Base-by-base conservation (phyloP, 2,329 filamentous ascomycete genomes). In the Colletotrichum brevisporum region DNA sequence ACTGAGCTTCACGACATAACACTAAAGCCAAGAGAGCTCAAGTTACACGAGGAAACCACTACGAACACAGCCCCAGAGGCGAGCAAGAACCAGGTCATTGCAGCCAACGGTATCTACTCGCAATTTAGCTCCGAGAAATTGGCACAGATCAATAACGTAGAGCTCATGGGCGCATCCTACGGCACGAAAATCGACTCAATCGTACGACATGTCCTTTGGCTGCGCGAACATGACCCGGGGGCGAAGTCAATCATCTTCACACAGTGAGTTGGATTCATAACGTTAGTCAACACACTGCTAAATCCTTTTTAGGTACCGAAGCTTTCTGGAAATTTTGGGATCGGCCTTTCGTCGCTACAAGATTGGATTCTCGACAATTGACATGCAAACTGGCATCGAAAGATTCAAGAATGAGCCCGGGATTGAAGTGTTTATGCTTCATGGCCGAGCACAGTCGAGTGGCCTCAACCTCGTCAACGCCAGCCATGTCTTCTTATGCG, bases 161-260 rank as follows among this genome's bases (percentile, higher is more conserved):
- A 96, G 57, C 84, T 98, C 1, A 82, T 89, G 12, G 88, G 88
- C 0, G 87, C 87, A 2, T 94, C 92, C 0, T 98, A 93, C 75
- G 94, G 94, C 2, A 97, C 93, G 0, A 99, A 98, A 79, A 91
- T 98, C 18, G 94, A 98, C 77, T 97, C 90, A 0, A 81, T 95
- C 3, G 86, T 91, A 31, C 88, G 94, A 2, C 96, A 98, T 78
- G 81, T 98, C 2, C 80, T 97, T 16, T 98, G 94, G 93, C 85
- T 98, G 21, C 90, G 95, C 2, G 85, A 92, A 73, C 89, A 93
- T 55, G 94, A 98, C 73, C 93, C 94, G 0, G 94, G 94, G 0
- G 90, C 94, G 10, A 98, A 98, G 77, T 93, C 93, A 0, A 92
- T 99, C 77, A 87, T 98, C n/a, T 99, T 97, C 79, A 97, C 94